A percentile compares a stretch with the other conserved stretches of the same genome.
These are phyloP conservation scores for Drosera spatulata DNA, from an alignment of 179 eudicot species.

Conservation along the genomic window DNA sequence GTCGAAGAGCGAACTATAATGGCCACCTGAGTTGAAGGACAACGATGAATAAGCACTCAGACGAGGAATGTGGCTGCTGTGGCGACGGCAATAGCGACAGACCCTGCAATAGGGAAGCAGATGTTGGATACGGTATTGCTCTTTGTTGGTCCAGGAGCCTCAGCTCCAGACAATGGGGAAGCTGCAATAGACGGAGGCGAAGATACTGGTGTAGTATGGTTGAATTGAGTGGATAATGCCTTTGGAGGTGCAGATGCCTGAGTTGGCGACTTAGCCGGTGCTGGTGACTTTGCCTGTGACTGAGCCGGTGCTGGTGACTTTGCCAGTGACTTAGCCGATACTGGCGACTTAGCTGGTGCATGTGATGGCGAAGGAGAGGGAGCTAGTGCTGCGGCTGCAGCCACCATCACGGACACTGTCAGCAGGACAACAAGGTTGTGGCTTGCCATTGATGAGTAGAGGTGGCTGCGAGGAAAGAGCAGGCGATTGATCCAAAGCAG, in stretches of 20 bases:
- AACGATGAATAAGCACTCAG: too few species aligned
- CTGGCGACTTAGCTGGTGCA: conserved; percentile 1
- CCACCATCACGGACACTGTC: neutral
- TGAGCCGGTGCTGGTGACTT: neutral
- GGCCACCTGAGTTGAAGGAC: too few species aligned
- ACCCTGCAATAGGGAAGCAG: conserved; percentile 1
- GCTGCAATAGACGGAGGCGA: neutral
- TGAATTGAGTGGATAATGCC: too few species aligned
- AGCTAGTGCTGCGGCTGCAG: conserved; percentile 5
- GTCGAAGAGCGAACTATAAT: too few species aligned
- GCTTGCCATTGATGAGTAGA: neutral
- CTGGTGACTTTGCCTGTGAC: too few species aligned
- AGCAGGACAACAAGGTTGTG: conserved; percentile 5
- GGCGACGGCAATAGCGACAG: neutral
- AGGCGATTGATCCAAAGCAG: too few species aligned
- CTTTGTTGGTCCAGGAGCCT: conserved; percentile 4
- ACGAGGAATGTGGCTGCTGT: neutral
- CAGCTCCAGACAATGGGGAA: neutral
- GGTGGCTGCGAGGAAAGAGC: too few species aligned
- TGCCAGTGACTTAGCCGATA: too few species aligned
- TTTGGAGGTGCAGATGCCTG: conserved; percentile 3
- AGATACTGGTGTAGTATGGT: too few species aligned
- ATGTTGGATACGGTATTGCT: neutral
- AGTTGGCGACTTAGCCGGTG: too few species aligned
- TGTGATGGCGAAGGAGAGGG: neutral